Evolutionary conservation across 257 asterid species (phyloP).

Genomic region (Henckelia pumila): DNA sequence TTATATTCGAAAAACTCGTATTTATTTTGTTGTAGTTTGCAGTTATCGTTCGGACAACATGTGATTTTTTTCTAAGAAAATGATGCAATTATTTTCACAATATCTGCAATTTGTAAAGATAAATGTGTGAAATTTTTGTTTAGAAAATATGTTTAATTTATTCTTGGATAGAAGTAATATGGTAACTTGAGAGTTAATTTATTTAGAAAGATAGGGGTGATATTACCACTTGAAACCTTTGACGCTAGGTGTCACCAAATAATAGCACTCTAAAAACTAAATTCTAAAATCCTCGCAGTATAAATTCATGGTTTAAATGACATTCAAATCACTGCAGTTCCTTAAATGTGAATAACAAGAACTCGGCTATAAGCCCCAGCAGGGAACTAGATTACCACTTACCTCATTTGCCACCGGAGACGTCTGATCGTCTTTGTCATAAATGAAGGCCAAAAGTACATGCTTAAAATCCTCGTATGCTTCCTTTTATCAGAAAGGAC

Average conservation of each 20-base stretch:
- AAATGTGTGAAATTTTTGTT: not conserved
- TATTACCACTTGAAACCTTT: too few species aligned
- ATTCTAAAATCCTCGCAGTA: not conserved
- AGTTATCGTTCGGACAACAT: not conserved
- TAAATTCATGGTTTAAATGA: not conserved
- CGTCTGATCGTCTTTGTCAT: constrained; percentile 75
- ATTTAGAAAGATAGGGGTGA: too few species aligned
- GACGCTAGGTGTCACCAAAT: not conserved
- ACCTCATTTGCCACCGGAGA: constrained; percentile 98
- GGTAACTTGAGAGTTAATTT: too few species aligned
- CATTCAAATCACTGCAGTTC: not conserved
- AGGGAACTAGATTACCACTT: constrained; percentile 22
- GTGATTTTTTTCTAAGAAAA: not conserved
- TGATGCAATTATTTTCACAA: too few species aligned
- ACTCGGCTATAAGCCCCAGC: not conserved
- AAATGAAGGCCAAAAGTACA: constrained; percentile 79
- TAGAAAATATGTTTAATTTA: too few species aligned
- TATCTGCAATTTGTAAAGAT: not conserved
- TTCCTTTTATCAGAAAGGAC: constrained; percentile 57
- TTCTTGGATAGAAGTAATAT: too few species aligned
- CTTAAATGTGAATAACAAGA: not conserved
- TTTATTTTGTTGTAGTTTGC: not conserved
- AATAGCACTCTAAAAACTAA: not conserved
- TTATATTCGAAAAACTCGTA: too few species aligned
- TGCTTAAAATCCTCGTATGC: constrained; percentile 98